Evolutionary conservation across 2,329 filamentous ascomycete genomes (phyloP).

Genomic region (Emericellopsis atlantica): DNA sequence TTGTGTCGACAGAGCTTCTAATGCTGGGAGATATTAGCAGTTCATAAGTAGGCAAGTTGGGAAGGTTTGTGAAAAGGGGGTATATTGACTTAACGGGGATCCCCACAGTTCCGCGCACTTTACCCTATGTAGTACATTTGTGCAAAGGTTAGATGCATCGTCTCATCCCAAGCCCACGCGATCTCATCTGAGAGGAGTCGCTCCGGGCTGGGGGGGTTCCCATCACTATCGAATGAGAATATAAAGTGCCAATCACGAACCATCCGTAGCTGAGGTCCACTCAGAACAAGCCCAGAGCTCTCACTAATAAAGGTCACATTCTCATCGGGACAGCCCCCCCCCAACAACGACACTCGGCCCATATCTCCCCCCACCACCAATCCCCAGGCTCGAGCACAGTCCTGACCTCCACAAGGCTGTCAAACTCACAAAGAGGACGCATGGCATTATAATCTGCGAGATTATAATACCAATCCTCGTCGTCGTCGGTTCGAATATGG

Average conservation of each 20-base stretch:
- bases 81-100: too few relatives aligned
- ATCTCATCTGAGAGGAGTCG: constrained; percentile 3
- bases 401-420: constrained; percentile 2
- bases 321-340: constrained; percentile 1
- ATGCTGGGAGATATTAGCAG: too few relatives aligned
- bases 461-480: constrained; percentile 4
- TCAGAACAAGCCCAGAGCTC: constrained; percentile 2
- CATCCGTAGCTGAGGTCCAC: constrained; percentile 2
- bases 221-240: constrained; percentile 3
- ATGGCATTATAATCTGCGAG: constrained; percentile 1
- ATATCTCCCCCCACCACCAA: neutral
- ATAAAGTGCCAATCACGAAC: constrained; percentile 2
- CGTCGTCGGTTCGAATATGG: constrained; percentile 3
- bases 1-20: too few relatives aligned
- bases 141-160: constrained; percentile 1
- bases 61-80: too few relatives aligned
- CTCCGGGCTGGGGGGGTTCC: constrained; percentile 3
- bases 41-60: too few relatives aligned
- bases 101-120: too few relatives aligned
- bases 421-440: constrained; percentile 1
- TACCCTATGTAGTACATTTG: constrained; percentile 3
- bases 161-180: neutral
- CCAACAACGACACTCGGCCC: neutral
- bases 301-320: constrained; percentile 3
- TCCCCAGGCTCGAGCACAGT: constrained; percentile 2